phyloP scores from a whole-genome alignment of 2,329 filamentous ascomycete species.

The Pseudocercospora vitis region DNA sequence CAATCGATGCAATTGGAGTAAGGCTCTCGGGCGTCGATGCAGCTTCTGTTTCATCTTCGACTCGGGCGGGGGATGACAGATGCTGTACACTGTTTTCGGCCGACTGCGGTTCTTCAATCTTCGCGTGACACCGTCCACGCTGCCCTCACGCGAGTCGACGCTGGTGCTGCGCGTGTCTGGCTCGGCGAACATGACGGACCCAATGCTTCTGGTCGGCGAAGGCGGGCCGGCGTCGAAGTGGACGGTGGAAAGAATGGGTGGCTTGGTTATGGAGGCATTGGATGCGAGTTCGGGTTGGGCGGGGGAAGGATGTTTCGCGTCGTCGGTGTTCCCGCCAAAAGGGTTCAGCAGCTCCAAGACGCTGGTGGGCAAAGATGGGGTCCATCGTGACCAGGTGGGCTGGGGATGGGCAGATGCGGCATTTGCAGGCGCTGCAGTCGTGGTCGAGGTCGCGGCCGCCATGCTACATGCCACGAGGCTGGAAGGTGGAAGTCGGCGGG shows the following conservation, averaged over 20 bases:
- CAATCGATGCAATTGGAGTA: constrained; percentile 72
- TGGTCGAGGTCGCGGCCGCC: constrained; percentile 25
- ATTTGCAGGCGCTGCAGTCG: constrained; percentile 10
- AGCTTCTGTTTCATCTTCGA: constrained; percentile 60
- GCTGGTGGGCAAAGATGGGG: constrained; percentile 32
- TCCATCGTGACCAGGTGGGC: constrained; percentile 31
- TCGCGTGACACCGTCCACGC: constrained; percentile 31
- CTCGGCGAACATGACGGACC: constrained; percentile 38
- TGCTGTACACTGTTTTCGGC: constrained; percentile 62
- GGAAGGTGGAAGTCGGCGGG: constrained; percentile 1
- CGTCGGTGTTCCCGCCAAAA: constrained; percentile 26
- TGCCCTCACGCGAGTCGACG: constrained; percentile 36
- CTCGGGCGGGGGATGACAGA: constrained; percentile 66
- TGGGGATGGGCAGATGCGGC: constrained; percentile 15
- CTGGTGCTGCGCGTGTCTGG: constrained; percentile 34
- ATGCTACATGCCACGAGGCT: constrained; percentile 18
- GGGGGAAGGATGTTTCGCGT: constrained; percentile 1
- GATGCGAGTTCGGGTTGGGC: constrained; percentile 12
- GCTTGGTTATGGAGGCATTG: constrained; percentile 12
- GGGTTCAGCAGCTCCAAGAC: constrained; percentile 34
- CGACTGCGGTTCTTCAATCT: constrained; percentile 36
- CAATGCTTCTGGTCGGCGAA: constrained; percentile 32
- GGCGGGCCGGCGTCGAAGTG: constrained; percentile 22
- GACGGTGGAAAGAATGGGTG: constrained; percentile 26
- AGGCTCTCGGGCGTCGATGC: constrained; percentile 65